Base-by-base conservation (phyloP, 1,284 basidiomycete species). In the Sphagnurus paluster region DNA sequence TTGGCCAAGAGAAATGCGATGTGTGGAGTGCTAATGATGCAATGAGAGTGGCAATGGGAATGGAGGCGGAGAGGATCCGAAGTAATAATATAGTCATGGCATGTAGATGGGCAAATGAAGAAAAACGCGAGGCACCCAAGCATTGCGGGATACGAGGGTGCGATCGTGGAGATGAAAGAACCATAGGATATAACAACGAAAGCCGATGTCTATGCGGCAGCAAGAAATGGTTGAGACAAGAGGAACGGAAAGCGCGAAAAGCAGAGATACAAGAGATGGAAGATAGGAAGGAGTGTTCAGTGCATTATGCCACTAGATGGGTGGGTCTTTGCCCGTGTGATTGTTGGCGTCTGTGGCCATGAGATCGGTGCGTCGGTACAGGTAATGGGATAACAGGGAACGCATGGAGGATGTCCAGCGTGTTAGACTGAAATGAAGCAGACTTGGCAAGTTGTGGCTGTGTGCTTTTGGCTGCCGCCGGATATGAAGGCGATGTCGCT, bases 371-470 rank as follows among this genome's bases (percentile, higher is more conserved):
- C 32, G 49, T 29, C 4, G 42, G 36, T 5, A 37, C 33, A 28
- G 55, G 54, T 14, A 54, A 9, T 16, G 67, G 66, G 24, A 54
- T 52, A 35, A 66, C 60, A 16, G 67, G 65, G 42, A 68, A 69
- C 23, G 67, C 57, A 35, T 62, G 56, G 20, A 68, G 57, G 1
- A 70, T 50, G 0, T 69, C 67, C 51, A 66, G 48, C 24, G 64
- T 58, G 16, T 56, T 49, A 13, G 59, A 54, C n/a, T 28, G 36
- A 37, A 44, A 38, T 14, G 42, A 25, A 17, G 14, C 42, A 17
- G 42, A 38, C 35, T 32, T 42, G 10, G 28, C 29, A 24, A 41
- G 48, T 21, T 53, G 48, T 32, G 48, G 46, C 42, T 44, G 51
- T 46, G 46, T 28, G 20, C 20, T 39, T 14, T 55, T 55, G 26